phyloP scores from a whole-genome alignment of 192 early-diverging fungal species.

The Entrophospora sp. region DNA sequence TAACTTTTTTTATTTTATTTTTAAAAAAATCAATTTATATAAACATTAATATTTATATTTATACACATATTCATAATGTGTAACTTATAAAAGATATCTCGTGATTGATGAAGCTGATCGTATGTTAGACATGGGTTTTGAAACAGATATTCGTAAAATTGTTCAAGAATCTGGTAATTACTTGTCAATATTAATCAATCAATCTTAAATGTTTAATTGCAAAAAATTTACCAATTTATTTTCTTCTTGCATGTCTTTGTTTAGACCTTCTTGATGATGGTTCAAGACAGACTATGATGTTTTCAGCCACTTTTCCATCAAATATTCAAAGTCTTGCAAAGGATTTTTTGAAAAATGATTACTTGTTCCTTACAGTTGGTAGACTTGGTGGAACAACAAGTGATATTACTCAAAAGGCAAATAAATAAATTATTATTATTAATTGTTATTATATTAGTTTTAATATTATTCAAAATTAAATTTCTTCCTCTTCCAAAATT shows the following conservation, averaged over 20 bases:
- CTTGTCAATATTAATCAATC: background rate
- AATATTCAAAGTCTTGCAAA: slow-evolving; percentile 85
- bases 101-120: slow-evolving; percentile 85
- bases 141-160: slow-evolving; percentile 82
- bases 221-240: background rate
- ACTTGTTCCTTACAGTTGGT: slow-evolving; percentile 78
- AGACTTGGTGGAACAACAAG: slow-evolving; percentile 85
- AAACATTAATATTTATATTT: slow-evolving; percentile 1
- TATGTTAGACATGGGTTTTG: slow-evolving; percentile 99
- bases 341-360: slow-evolving; percentile 76
- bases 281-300: slow-evolving; percentile 89
- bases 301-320: slow-evolving; percentile 94
- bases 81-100: slow-evolving; percentile 28
- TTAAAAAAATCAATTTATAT: background rate
- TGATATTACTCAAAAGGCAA: slow-evolving; percentile 81
- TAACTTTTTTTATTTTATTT: background rate
- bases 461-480: background rate
- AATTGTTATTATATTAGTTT: slow-evolving; percentile 15
- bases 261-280: slow-evolving; percentile 66
- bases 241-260: too few species aligned
- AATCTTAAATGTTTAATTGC: background rate
- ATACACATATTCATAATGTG: slow-evolving; percentile 14
- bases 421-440: slow-evolving; percentile 28
- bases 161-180: slow-evolving; percentile 41
- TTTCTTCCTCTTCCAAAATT: background rate